Conservation (phyloP, 441 rosid genomes). For the Erodium texanum region DNA sequence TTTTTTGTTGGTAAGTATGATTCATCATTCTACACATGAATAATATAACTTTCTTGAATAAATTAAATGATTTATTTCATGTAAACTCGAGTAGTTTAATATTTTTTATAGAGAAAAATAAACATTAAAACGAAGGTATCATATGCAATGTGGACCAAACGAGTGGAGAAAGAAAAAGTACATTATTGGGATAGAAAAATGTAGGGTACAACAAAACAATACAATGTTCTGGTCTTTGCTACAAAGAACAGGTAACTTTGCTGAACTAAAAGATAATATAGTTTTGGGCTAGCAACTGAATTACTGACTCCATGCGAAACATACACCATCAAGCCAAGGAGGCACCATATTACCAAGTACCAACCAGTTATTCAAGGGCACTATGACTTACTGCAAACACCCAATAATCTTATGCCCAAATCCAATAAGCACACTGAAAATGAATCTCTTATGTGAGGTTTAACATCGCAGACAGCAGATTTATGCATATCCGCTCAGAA, state of each 20-base stretch:
- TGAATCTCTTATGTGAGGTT: background rate
- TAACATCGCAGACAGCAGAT: background rate
- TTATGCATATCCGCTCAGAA: conserved; percentile 27
- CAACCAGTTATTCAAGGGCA: conserved; percentile 1
- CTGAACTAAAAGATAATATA: background rate
- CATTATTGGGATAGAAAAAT: background rate
- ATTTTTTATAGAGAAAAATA: background rate
- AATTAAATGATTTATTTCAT: no score
- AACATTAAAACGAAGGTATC: background rate
- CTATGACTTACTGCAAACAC: background rate
- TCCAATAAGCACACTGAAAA: background rate
- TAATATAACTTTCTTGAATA: no score
- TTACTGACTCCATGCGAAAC: background rate
- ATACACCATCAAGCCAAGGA: background rate
- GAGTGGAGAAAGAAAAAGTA: background rate
- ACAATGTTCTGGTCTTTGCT: background rate
- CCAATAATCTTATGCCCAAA: background rate
- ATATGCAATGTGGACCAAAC: background rate
- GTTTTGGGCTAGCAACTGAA: background rate
- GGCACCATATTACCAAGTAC: no score
- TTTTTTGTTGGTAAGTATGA: no score
- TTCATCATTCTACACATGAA: no score
- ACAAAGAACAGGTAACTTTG: background rate
- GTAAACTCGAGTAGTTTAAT: no score
- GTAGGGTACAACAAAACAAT: conserved; percentile 1